Base-by-base conservation (phyloP, 176 grass and related monocot species). In the Urochloa ruziziensis region DNA sequence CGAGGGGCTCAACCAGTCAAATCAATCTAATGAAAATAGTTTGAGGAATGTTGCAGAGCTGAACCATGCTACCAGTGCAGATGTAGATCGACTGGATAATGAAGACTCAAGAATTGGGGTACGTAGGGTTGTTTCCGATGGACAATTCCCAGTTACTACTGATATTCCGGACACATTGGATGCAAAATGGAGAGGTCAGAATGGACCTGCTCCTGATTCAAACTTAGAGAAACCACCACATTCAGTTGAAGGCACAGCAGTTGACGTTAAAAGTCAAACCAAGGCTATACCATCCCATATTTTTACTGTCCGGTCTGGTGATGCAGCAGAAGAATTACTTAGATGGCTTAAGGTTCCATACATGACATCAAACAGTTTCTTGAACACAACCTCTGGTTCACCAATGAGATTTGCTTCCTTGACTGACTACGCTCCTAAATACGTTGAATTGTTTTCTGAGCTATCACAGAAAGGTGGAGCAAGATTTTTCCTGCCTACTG, bases 151-250 rank as follows among this genome's bases (percentile, higher is more conserved):
- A 70, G 86, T 89, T 76, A 78, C 23, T 60, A 43, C 73, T 62
- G 96, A 98, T 67, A 78, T 98, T 48, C 88, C 93, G 62, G 91
- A 94, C 80, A 94, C 91, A 62, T 74, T 98, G 87, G 91, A 96
- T 81, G 89, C 91, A 24, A 98, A 94, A 82, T 98, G 96, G 93
- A 91, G 89, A 84, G 93, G 96, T 40, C 93, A 93, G 81, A 86
- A 88, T 85, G 85, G 77, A 85, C 25, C 77, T 74, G 76, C 78
- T 82, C 86, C 67, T 82, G 89, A 91, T 87, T 84, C 84, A 79
- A 87, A 73, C 77, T 86, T 63, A 40, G 62, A 18, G 5, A 94
- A 90, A 49, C 64, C 84, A 80, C 49, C 68, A 64, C 60, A 60
- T 44, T 57, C 74, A 52, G 72, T 82, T 70, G 89, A 94, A 86